Conservation (phyloP, 148 eudicot genomes). For the Fagopyrum esculentum region DNA sequence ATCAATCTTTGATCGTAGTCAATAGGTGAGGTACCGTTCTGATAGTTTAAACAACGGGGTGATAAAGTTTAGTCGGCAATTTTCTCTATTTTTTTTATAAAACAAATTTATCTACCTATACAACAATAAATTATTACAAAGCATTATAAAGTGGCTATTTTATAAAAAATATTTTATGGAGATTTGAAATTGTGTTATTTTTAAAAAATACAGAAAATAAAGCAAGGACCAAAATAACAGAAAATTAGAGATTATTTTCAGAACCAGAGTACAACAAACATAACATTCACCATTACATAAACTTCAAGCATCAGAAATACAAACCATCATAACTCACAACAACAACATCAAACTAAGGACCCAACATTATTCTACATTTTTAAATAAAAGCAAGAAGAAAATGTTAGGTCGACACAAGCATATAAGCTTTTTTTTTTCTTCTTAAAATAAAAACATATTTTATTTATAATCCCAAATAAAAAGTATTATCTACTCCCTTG, state of each 20-base stretch:
- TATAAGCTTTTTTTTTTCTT: too few species aligned
- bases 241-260: background rate
- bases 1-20: too few species aligned
- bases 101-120: too few species aligned
- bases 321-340: background rate
- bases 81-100: too few species aligned
- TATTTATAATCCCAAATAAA: background rate
- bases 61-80: too few species aligned
- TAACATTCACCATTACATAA: background rate
- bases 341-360: background rate
- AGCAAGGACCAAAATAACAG: background rate
- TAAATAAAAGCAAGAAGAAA: constrained; percentile 1
- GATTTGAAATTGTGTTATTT: too few species aligned
- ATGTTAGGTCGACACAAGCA: background rate
- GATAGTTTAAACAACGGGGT: too few species aligned
- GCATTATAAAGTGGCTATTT: too few species aligned
- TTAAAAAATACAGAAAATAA: background rate
- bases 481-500: background rate
- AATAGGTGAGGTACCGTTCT: too few species aligned
- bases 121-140: too few species aligned
- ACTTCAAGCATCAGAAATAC: background rate
- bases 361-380: background rate
- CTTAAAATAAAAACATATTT: background rate
- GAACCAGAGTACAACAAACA: background rate
- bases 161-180: too few species aligned